These are phyloP conservation scores for Sclerotinia trifoliorum DNA, from an alignment of 2,329 filamentous ascomycete genomes.

Conservation along the genomic window DNA sequence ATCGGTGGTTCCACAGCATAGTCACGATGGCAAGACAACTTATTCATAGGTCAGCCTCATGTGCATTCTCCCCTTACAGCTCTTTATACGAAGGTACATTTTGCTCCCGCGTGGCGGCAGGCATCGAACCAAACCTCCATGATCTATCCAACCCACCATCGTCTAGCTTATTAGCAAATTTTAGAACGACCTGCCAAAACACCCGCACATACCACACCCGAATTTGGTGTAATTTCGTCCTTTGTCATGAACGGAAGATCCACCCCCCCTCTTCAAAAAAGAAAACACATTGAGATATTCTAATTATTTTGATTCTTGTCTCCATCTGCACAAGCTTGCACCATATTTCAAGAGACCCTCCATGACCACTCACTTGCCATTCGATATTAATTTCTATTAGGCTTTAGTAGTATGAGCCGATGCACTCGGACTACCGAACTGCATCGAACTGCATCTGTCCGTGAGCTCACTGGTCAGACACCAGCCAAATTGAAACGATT, in stretches of 20 bases:
- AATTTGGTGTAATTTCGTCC: constrained; percentile 16
- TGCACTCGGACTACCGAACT: constrained; percentile 33
- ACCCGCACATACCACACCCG: constrained; percentile 16
- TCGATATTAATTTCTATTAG: neutral
- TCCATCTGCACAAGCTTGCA: constrained; percentile 8
- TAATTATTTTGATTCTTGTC: neutral
- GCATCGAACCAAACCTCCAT: constrained; percentile 18
- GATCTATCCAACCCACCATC: constrained; percentile 16
- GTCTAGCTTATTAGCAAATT: neutral
- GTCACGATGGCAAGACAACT: constrained; percentile 24
- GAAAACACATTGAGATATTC: neutral
- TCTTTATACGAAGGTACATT: constrained; percentile 24
- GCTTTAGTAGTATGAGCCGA: constrained; percentile 9
- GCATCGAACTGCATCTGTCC: constrained; percentile 38
- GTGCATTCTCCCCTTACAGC: constrained; percentile 16
- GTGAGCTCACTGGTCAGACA: constrained; percentile 35
- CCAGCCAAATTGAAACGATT: constrained; percentile 29
- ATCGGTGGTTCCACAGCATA: constrained; percentile 22
- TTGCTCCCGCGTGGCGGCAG: constrained; percentile 23
- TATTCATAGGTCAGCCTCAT: constrained; percentile 26
- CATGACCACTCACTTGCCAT: neutral
- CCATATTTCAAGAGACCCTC: neutral
- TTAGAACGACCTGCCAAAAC: constrained; percentile 10
- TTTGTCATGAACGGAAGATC: neutral
- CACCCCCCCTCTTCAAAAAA: neutral